Evolutionary conservation across 306 rosid genomes (phyloP).

Genomic region (Vigna mungo): DNA sequence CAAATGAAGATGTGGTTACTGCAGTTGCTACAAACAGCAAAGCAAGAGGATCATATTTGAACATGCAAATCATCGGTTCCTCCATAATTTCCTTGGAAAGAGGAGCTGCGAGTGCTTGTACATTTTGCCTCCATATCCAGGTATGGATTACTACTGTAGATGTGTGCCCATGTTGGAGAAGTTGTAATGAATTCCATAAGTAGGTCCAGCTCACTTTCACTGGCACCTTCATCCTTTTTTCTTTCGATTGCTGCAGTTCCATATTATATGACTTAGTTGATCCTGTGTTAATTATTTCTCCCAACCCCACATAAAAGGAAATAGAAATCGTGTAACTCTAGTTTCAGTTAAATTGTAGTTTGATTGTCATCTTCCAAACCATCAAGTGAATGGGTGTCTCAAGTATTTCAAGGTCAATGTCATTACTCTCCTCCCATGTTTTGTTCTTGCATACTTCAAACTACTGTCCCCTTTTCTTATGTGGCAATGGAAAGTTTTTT

Average conservation of each 20-base stretch:
- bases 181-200: conserved; percentile 56
- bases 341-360: conserved; percentile 46
- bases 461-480: neutral
- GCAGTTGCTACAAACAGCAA: conserved; percentile 43
- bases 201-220: conserved; percentile 43
- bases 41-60: conserved; percentile 45
- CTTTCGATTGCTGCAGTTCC: conserved; percentile 42
- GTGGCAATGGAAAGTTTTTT: neutral
- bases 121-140: conserved; percentile 63
- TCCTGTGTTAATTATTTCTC: conserved; percentile 45
- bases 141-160: conserved; percentile 55
- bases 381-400: conserved; percentile 49
- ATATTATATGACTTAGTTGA: conserved; percentile 44
- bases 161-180: conserved; percentile 54
- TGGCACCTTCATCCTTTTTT: conserved; percentile 42
- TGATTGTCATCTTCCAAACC: conserved; percentile 43
- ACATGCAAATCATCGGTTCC: conserved; percentile 44
- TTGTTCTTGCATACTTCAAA: neutral
- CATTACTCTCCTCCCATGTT: neutral
- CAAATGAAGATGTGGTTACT: conserved; percentile 33
- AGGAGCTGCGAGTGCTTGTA: conserved; percentile 57
- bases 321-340: conserved; percentile 46
- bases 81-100: conserved; percentile 43
- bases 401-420: conserved; percentile 26
- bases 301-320: conserved; percentile 39